Evolutionary conservation across 257 asterid species (phyloP).

Genomic region (Solanum acaule): DNA sequence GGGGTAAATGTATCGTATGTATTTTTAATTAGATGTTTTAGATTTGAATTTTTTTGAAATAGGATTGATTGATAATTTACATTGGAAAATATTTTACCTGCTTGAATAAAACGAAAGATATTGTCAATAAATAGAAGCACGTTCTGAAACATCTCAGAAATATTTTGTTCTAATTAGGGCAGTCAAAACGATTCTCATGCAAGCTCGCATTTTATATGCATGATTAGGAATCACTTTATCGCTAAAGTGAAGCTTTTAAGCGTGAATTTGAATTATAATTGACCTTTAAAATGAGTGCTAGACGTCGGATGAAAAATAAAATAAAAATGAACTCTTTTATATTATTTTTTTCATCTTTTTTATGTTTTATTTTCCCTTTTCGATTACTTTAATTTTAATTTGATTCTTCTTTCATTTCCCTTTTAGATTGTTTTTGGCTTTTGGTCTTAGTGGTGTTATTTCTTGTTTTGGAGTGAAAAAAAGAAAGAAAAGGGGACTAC

Average conservation of each 20-base stretch:
- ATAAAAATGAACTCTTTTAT: neutral
- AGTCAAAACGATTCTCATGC: neutral
- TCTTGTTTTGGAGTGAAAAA: slow-evolving; percentile 7
- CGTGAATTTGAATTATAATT: neutral
- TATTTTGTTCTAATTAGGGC: neutral
- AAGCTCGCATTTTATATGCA: neutral
- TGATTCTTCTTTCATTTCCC: neutral
- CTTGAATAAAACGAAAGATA: neutral
- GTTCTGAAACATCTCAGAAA: neutral
- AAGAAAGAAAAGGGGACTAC: neutral
- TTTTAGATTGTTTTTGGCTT: neutral
- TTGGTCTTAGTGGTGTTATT: slow-evolving; percentile 7
- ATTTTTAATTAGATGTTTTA: neutral
- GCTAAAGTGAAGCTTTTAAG: neutral
- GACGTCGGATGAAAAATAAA: neutral
- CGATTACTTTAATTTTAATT: neutral
- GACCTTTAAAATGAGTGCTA: neutral
- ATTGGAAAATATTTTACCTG: neutral
- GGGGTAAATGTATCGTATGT: neutral
- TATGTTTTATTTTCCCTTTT: slow-evolving; percentile 1
- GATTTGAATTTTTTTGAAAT: neutral
- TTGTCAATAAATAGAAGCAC: neutral
- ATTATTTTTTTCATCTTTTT: neutral
- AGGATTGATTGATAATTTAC: neutral
- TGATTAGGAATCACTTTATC: neutral